Conservation (phyloP, 805 yeast genomes). For the Candida adriatica region DNA sequence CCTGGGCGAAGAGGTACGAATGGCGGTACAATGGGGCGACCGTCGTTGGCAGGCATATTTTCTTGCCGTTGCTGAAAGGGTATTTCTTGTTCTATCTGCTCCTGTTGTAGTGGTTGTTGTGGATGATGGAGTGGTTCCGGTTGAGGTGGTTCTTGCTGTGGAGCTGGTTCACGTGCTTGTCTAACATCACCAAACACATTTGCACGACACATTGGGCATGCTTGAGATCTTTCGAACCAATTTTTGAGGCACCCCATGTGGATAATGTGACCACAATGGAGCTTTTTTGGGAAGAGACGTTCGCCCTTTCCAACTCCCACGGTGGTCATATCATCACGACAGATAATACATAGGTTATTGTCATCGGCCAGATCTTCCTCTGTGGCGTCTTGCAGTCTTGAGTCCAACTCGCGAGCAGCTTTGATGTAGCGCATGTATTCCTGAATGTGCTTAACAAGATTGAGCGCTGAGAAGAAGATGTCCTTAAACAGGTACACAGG, state of each 20-base stretch:
- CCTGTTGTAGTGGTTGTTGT: background rate
- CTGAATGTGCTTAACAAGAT: conserved; percentile 28
- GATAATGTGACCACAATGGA: conserved; percentile 80
- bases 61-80: background rate
- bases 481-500: conserved; percentile 46
- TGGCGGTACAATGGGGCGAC: background rate
- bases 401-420: conserved; percentile 55
- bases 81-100: background rate
- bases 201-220: conserved; percentile 89
- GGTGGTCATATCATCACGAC: conserved; percentile 81
- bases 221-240: conserved; percentile 88
- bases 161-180: conserved; percentile 5
- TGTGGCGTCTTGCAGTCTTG: conserved; percentile 56
- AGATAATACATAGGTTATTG: conserved; percentile 71
- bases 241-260: conserved; percentile 86
- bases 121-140: background rate
- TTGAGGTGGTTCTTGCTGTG: conserved; percentile 1
- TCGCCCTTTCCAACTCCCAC: conserved; percentile 28
- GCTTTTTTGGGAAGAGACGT: conserved; percentile 61
- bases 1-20: background rate
- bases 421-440: conserved; percentile 34
- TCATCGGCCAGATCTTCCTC: conserved; percentile 49
- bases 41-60: background rate
- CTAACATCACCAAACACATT: conserved; percentile 41
- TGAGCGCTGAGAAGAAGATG: conserved; percentile 30